These are phyloP conservation scores for Microascus cirrosus DNA, from an alignment of 2,329 filamentous ascomycete species.

Conservation along the genomic window DNA sequence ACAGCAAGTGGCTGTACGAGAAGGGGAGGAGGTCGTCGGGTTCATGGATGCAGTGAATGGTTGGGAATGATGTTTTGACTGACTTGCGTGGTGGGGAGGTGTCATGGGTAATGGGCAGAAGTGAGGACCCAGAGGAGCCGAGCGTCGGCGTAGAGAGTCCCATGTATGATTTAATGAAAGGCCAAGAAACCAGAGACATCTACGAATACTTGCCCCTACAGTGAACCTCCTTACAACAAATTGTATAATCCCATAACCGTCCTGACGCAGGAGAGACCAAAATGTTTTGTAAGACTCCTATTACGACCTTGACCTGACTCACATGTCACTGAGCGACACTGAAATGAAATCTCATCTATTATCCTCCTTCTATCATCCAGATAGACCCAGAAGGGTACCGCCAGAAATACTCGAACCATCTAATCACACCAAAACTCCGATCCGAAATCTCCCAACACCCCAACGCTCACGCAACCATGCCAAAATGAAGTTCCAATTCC, in stretches of 20 bases:
- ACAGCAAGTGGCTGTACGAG: constrained; percentile 93
- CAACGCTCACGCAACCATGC: no score
- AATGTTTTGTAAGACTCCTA: no score
- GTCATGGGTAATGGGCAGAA: background rate
- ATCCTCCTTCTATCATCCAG: no score
- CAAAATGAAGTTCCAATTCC: no score
- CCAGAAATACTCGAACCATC: no score
- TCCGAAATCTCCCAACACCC: no score
- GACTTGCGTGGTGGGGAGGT: background rate
- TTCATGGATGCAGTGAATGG: constrained; percentile 23
- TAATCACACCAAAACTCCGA: no score
- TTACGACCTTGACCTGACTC: no score
- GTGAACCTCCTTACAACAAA: background rate
- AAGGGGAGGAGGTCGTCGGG: constrained; percentile 52
- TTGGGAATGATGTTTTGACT: background rate
- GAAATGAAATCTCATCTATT: no score
- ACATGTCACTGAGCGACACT: no score
- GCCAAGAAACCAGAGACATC: background rate
- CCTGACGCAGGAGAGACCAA: no score
- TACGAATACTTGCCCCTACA: background rate
- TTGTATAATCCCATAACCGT: background rate
- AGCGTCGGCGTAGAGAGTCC: background rate
- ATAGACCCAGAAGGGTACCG: no score
- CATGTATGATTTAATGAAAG: background rate
- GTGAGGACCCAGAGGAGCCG: background rate